A percentile compares a stretch with the other conserved stretches of the same genome.
Evolutionary conservation across 2,329 filamentous ascomycete species (phyloP).

Genomic region (Calonectria leucothoes): DNA sequence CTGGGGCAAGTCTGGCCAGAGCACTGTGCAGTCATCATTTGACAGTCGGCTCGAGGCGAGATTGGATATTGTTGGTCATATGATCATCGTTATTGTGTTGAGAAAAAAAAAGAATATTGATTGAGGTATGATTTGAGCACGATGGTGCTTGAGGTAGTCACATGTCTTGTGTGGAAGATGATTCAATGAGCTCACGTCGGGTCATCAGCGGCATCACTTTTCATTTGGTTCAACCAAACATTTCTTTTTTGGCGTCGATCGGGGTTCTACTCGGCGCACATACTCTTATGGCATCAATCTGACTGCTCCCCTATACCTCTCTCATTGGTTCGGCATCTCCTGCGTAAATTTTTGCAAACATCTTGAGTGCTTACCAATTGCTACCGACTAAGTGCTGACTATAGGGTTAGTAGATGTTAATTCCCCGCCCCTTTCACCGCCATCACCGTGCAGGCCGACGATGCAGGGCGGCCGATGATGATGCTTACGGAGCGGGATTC

Average conservation of each 20-base stretch:
- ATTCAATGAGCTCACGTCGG: neutral
- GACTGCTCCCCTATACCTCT: neutral
- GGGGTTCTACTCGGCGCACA: neutral
- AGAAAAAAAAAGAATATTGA: conserved; percentile 19
- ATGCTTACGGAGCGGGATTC: conserved; percentile 1
- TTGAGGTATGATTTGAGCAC: neutral
- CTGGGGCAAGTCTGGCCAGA: neutral
- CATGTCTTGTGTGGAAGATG: neutral
- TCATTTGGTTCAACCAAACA: neutral
- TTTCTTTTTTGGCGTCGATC: neutral
- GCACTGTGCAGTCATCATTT: neutral
- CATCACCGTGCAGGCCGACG: neutral
- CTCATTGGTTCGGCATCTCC: neutral
- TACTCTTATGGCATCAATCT: neutral
- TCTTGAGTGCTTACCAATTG: neutral
- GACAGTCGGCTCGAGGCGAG: neutral
- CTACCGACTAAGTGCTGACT: neutral
- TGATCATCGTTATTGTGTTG: conserved; percentile 4
- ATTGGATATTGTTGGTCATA: neutral
- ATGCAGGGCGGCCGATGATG: conserved; percentile 1
- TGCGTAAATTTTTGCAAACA: too few relatives aligned
- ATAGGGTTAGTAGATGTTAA: neutral
- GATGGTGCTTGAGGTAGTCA: neutral
- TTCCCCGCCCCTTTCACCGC: conserved; percentile 4
- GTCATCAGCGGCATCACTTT: neutral